Percentiles rank a stretch among this genome's conserved stretches.
Evolutionary conservation across 1,139 yeast species (phyloP).

Genomic region (Suhomyces anneliseae): DNA sequence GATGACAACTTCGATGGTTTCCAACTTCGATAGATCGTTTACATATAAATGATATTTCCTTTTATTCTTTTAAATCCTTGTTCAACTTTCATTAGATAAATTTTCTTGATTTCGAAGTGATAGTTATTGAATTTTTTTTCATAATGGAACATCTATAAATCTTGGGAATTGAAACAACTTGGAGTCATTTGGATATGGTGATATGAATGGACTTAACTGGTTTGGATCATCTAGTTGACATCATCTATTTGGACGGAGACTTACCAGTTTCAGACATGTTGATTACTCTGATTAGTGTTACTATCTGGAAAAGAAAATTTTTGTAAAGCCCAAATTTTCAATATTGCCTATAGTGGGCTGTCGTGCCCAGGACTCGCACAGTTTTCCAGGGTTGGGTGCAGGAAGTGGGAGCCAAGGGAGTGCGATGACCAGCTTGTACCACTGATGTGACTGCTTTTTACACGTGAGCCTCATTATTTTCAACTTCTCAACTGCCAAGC

Average conservation of each 20-base stretch:
- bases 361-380: conserved; percentile 9
- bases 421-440: neutral
- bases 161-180: too few species aligned
- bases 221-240: neutral
- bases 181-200: too few species aligned
- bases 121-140: too few species aligned
- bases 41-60: too few species aligned
- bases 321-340: conserved; percentile 10
- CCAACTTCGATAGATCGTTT: too few species aligned
- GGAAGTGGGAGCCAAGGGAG: conserved; percentile 3
- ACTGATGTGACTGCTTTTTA: conserved; percentile 19
- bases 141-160: too few species aligned
- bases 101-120: too few species aligned
- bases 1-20: too few species aligned
- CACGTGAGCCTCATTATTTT: conserved; percentile 4
- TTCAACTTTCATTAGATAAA: too few species aligned
- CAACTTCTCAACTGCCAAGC: neutral
- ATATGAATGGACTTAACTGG: neutral
- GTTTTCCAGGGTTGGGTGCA: conserved; percentile 1
- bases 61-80: too few species aligned
- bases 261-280: conserved; percentile 52
- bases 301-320: conserved; percentile 10
- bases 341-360: conserved; percentile 4
- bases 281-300: conserved; percentile 17
- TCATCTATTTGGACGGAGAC: conserved; percentile 17